Evolutionary conservation across 495 filamentous ascomycete genomes (phyloP).

Genomic region (Podospora pseudocomata): DNA sequence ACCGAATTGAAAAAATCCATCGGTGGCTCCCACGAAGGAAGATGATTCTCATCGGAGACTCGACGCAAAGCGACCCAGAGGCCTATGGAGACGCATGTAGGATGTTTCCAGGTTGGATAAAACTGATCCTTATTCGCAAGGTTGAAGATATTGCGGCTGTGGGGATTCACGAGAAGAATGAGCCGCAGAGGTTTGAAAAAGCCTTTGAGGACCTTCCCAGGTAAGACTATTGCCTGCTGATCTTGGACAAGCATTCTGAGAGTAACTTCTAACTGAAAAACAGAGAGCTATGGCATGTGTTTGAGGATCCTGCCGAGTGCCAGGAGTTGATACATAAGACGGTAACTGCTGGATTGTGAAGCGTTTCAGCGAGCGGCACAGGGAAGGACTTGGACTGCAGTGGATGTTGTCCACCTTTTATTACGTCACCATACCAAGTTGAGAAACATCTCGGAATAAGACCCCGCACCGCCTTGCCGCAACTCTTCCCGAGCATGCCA

Average conservation of each 20-base stretch:
- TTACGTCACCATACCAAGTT: constrained; percentile 1
- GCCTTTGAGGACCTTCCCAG: constrained; percentile 73
- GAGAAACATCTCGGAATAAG: neutral
- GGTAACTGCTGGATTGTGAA: constrained; percentile 19
- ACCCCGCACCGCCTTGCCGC: neutral
- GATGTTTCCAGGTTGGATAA: constrained; percentile 65
- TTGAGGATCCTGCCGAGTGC: constrained; percentile 68
- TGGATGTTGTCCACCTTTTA: neutral
- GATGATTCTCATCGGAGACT: constrained; percentile 83
- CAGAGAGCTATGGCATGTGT: constrained; percentile 69
- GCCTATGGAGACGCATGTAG: constrained; percentile 61
- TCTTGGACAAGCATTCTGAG: neutral
- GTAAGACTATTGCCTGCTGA: constrained; percentile 13
- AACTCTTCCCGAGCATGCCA: neutral
- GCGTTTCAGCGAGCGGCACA: neutral
- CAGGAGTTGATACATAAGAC: constrained; percentile 36
- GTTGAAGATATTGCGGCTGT: constrained; percentile 72
- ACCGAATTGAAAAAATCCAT: constrained; percentile 71
- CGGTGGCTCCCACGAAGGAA: constrained; percentile 71
- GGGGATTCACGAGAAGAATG: constrained; percentile 68
- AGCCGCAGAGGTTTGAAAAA: constrained; percentile 66
- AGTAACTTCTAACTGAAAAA: constrained; percentile 2
- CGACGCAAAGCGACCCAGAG: constrained; percentile 88
- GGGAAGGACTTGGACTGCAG: neutral
- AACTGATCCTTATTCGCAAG: constrained; percentile 76